Conservation (phyloP, 108 stramenopile species). For the Epithemia pelagica region DNA sequence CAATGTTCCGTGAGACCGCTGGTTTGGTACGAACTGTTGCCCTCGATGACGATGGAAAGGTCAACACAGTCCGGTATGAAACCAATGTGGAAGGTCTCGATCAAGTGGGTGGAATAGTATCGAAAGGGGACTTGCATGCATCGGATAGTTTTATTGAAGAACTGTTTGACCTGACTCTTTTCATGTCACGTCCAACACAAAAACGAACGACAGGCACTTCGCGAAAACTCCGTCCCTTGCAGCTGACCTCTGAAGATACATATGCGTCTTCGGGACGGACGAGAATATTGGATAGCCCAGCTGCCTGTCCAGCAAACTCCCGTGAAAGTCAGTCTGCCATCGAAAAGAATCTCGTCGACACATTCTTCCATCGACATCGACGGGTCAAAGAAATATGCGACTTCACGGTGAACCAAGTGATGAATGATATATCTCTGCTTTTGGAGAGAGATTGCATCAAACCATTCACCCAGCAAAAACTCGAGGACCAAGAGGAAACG, state of each 20-base stretch:
- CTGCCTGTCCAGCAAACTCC: not conserved
- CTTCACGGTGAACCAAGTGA: constrained; percentile 35
- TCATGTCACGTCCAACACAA: constrained; percentile 10
- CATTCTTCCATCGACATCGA: constrained; percentile 79
- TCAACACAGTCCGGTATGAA: not conserved
- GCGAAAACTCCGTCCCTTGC: constrained; percentile 59
- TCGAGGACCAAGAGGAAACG: not conserved
- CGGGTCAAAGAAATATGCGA: constrained; percentile 59
- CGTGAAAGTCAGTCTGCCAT: constrained; percentile 6
- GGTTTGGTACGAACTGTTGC: constrained; percentile 25
- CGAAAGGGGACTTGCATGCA: not conserved
- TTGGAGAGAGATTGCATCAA: not conserved
- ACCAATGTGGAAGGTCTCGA: not conserved
- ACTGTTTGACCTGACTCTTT: not conserved
- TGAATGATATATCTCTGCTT: constrained; percentile 19
- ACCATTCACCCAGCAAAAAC: not conserved
- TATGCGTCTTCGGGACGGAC: not conserved
- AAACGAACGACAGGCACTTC: constrained; percentile 18
- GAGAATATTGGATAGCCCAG: not conserved
- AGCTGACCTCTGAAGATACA: constrained; percentile 12
- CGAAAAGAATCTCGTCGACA: constrained; percentile 47
- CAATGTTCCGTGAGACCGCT: constrained; percentile 41
- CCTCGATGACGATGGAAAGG: not conserved
- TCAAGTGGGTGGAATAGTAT: not conserved
- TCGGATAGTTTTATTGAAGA: not conserved